A percentile compares a stretch with the other conserved stretches of the same genome.
phyloP scores from a whole-genome alignment of 345 rosid species.

The Camelina sativa region DNA sequence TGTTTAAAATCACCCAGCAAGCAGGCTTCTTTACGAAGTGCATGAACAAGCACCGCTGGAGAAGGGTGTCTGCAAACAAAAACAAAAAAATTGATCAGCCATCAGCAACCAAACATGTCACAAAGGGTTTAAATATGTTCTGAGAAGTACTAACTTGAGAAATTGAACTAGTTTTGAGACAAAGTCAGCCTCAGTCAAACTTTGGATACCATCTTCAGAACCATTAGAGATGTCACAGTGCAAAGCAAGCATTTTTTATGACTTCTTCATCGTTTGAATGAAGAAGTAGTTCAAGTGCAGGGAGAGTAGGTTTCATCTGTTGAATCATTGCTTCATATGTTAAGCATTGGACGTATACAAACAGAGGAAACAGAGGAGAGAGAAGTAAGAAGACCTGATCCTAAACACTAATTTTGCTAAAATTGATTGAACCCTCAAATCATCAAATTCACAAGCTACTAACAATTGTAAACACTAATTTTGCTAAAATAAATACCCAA shows the following conservation, averaged over 20 bases:
- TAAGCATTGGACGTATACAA: neutral
- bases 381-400: slow-evolving; percentile 4
- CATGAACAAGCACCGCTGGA: neutral
- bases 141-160: slow-evolving; percentile 2
- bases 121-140: neutral
- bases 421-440: too few relatives aligned
- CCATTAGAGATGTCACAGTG: neutral
- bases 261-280: neutral
- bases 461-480: too few relatives aligned
- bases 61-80: slow-evolving; percentile 2
- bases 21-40: neutral
- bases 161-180: neutral
- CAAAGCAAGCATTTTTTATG: neutral
- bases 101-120: slow-evolving; percentile 1
- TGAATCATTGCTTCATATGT: neutral
- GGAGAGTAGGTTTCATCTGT: neutral
- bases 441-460: too few relatives aligned
- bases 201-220: neutral
- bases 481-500: too few relatives aligned
- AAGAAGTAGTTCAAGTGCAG: neutral
- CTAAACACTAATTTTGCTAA: too few relatives aligned
- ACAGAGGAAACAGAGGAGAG: slow-evolving; percentile 7
- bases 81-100: neutral
- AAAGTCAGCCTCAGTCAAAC: neutral
- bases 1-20: slow-evolving; percentile 9